These are phyloP conservation scores for Pseudocohnilembus persalinus DNA, from an alignment of 169 alveolate species.

Conservation along the genomic window DNA sequence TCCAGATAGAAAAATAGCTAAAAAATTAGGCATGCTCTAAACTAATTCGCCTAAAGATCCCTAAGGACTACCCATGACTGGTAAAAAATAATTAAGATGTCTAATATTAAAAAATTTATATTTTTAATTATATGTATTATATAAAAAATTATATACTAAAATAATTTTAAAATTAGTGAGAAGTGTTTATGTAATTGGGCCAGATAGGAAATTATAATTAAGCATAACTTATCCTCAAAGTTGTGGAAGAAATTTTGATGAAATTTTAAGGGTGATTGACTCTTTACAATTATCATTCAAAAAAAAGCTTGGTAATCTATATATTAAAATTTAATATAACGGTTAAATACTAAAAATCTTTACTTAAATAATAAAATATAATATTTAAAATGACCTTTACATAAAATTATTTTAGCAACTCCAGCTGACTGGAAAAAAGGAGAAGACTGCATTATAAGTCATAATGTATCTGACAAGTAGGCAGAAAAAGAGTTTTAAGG, in stretches of 20 bases:
- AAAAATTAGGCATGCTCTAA: not conserved
- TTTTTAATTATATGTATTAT: not conserved
- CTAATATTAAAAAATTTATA: too few species aligned
- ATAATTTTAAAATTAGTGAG: conserved; percentile 24
- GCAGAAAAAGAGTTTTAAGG: not conserved
- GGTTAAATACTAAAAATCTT: not conserved
- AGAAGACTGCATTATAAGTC: conserved; percentile 23
- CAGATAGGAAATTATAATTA: conserved; percentile 56
- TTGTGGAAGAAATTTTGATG: conserved; percentile 76
- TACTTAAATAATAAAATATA: too few species aligned
- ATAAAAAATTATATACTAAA: too few species aligned
- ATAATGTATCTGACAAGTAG: not conserved
- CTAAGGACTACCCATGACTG: not conserved
- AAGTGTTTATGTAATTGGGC: conserved; percentile 63
- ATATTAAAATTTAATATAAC: not conserved
- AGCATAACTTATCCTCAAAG: conserved; percentile 76
- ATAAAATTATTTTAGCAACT: conserved; percentile 18
- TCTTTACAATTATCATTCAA: conserved; percentile 53
- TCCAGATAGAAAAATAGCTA: not conserved
- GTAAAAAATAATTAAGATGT: too few species aligned
- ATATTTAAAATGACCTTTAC: not conserved
- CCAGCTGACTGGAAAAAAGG: conserved; percentile 48
- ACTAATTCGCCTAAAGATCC: not conserved
- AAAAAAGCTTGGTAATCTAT: not conserved
- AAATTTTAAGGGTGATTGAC: conserved; percentile 73